Evolutionary conservation across 345 rosid species (phyloP), one percentile per base, ranked within the genome.

Genomic region (Eucalyptus marginata): DNA sequence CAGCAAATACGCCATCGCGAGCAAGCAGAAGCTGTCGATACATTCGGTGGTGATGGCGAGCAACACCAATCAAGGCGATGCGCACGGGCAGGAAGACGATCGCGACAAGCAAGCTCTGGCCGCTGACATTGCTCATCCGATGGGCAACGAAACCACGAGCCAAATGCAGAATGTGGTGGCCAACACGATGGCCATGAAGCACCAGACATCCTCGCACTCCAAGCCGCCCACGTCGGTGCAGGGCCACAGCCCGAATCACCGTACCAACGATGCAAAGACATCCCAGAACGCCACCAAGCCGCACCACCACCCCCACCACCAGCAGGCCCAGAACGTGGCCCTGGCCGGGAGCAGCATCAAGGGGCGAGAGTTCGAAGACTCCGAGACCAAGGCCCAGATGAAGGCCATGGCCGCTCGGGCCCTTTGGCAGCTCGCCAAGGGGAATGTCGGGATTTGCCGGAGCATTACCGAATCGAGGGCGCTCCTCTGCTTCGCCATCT

Each of bases 341-440:
- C 88, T 95, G 40, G 76, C 91, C 0, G 97, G 95, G 49, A 93
- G 93, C 33, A 96, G 96, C 88, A 93, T 94, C 31, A 95, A 95
- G 33, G 94, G 95, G 18, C 92, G 97, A 90, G 97, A 95, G 89
- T 89, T 27, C 6, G 96, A 95, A 71, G 96, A 95, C 89, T 93
- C 96, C 13, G 90, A 84, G 1, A 94, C 94, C 6, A 95, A 96
- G 90, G 94, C 95, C n/a, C 91, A 93, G 89, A 95, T 96, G 97
- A 96, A 95, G 80, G 96, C 96, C 50, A 95, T 96, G 97, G 98
- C 97, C 6, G 97, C 97, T 15, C 92, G 94, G 87, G 98, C 97
- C 3, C 92, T 96, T 3, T 95, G 97, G 96, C 94, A 92, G 86
- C 96, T 95, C 85, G 89, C 95, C 46, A 94, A 91, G 90, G 96